phyloP scores from a whole-genome alignment of 768 basidiomycete genomes.

The Mycena olivaceomarginata region DNA sequence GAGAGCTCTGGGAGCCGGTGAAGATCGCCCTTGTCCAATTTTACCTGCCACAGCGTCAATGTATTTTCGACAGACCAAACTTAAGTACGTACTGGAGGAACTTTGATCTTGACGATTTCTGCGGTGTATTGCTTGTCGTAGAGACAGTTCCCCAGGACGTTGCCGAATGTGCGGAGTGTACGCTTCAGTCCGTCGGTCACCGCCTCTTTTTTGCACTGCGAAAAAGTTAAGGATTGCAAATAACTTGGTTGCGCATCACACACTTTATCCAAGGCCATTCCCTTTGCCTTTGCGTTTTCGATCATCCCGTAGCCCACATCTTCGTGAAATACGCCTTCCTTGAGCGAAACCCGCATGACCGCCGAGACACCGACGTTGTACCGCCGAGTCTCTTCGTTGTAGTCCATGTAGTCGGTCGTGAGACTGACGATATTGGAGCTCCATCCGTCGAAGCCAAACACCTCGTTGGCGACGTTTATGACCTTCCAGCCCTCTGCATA shows the following conservation, averaged over 20 bases:
- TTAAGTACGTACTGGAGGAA: slow-evolving; percentile 79
- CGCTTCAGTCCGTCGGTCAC: slow-evolving; percentile 97
- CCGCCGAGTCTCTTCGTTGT: slow-evolving; percentile 77
- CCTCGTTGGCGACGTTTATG: slow-evolving; percentile 98
- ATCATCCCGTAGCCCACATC: slow-evolving; percentile 94
- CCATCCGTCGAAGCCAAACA: slow-evolving; percentile 99
- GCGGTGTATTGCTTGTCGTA: slow-evolving; percentile 95
- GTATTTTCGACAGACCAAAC: neutral
- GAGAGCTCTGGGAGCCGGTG: slow-evolving; percentile 63
- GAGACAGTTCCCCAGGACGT: slow-evolving; percentile 96
- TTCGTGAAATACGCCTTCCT: slow-evolving; percentile 93
- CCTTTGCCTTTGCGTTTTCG: slow-evolving; percentile 93
- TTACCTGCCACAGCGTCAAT: slow-evolving; percentile 63
- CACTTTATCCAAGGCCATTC: slow-evolving; percentile 93
- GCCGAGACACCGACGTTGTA: slow-evolving; percentile 89
- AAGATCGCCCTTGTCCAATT: slow-evolving; percentile 80
- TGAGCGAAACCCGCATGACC: slow-evolving; percentile 89
- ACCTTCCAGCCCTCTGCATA: slow-evolving; percentile 99
- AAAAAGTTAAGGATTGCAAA: neutral
- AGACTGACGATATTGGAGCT: slow-evolving; percentile 86
- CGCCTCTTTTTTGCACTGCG: slow-evolving; percentile 98
- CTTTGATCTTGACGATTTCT: slow-evolving; percentile 92
- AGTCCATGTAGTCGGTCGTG: slow-evolving; percentile 88
- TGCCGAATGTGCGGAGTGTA: slow-evolving; percentile 93
- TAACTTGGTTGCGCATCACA: slow-evolving; percentile 44